Conservation (phyloP, 1,284 basidiomycete species). For the Trichosporon sp. region DNA sequence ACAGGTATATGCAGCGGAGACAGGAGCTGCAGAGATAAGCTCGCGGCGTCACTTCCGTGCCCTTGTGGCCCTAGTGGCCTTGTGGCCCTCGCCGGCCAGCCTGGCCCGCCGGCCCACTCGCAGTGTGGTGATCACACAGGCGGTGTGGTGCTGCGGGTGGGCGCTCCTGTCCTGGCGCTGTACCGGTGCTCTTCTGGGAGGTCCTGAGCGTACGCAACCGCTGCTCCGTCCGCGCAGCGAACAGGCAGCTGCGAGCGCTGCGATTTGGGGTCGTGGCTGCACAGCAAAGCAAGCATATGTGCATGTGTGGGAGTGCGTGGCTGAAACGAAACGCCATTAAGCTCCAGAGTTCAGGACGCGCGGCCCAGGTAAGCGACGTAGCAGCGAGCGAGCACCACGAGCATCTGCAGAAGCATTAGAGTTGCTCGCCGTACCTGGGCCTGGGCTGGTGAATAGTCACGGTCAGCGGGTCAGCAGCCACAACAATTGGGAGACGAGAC, state of each 20-base stretch:
- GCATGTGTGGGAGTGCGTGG: constrained; percentile 1
- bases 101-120: neutral
- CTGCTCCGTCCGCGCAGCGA: neutral
- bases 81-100: neutral
- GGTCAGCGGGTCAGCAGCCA: neutral
- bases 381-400: neutral
- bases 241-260: neutral
- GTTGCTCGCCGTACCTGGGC: neutral
- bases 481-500: neutral
- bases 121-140: neutral
- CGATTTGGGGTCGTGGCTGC: neutral
- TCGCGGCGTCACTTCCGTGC: neutral
- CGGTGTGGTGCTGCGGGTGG: neutral
- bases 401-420: neutral
- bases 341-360: neutral
- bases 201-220: neutral
- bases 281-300: neutral
- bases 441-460: neutral
- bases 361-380: neutral
- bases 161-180: no score
- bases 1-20: neutral
- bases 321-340: neutral
- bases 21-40: neutral
- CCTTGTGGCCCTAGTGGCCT: no score
- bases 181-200: neutral